Evolutionary conservation across 1,284 basidiomycete genomes (phyloP), one percentile per base, ranked within the genome.

Genomic region (Peniophora sp.): DNA sequence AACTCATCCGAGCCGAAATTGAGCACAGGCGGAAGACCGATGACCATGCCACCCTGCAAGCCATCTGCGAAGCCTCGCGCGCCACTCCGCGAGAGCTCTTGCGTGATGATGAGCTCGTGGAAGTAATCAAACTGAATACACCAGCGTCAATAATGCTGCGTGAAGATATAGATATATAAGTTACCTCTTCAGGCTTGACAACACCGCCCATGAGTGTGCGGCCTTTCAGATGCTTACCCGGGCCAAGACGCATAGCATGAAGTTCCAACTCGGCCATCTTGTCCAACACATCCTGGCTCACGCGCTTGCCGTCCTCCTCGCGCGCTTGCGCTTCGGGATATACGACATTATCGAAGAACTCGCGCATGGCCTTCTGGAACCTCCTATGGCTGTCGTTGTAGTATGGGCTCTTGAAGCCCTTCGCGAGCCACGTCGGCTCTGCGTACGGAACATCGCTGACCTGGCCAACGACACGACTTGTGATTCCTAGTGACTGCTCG

Each of bases 201-300:
- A 86, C 62, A 8, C 89, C 95, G 51, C 80, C 81, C 75, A 94
- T 85, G 11, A 97, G 73, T 23, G 75, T 81, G 22, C 83, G 77
- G 2, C 93, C 94, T 63, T 91, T 75, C 19, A 98, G 72, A 63
- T 97, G 93, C 61, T 83, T 83, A 32, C 86, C 86, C 3, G 85
- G 85, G 19, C 95, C 95, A 63, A 97, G 71, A 48, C 92, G 81
- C 93, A 97, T 97, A 3, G 91, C 88, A 61, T 91, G 84, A 53
- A 95, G 61, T 56, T 92, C 84, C 47, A 81, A 49, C 49, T 77
- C 80, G 11, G 79, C 78, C 83, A 89, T 84, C 63, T 81, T 79
- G 55, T 85, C 77, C 50, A 87, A 69, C 24, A 89, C 80, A 51
- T 65, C 61, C 56, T 80, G 75, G 46, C 77, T 81, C 2, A 83